These are phyloP conservation scores for Leishmania major DNA, from an alignment of 208 protist species.

Conservation along the genomic window DNA sequence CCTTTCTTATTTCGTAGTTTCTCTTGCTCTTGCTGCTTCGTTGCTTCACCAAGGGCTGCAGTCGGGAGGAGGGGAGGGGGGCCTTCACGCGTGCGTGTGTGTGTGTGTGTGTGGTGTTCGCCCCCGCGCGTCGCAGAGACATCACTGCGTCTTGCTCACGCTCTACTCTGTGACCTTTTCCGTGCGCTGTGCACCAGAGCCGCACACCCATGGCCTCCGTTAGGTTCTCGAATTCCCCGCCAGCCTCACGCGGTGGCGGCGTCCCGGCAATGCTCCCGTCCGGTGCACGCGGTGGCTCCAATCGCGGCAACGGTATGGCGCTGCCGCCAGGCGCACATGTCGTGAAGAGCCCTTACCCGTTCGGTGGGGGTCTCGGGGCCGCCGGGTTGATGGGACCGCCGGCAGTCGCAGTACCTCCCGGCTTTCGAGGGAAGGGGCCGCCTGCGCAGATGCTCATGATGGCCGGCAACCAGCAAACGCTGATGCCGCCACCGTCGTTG, in stretches of 20 bases:
- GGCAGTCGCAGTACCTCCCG: slow-evolving; percentile 6
- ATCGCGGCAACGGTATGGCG: background rate
- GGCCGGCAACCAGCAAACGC: slow-evolving; percentile 10
- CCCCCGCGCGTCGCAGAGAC: background rate
- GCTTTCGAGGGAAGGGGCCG: slow-evolving; percentile 16
- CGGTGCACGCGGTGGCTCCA: background rate
- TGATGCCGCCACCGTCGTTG: slow-evolving; percentile 4
- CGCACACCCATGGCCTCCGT: background rate
- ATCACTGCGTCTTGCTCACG: background rate
- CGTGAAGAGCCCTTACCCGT: background rate
- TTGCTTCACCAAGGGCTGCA: background rate
- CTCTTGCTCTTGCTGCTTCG: background rate
- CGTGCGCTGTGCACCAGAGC: background rate
- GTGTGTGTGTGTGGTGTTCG: background rate
- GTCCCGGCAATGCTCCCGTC: background rate
- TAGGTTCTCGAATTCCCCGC: background rate
- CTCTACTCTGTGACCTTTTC: background rate
- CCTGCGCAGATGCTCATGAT: slow-evolving; percentile 7
- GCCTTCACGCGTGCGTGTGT: background rate
- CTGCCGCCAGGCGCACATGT: slow-evolving; percentile 13
- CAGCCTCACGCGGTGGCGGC: background rate
- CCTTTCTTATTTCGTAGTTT: background rate
- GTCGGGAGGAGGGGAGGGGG: background rate
- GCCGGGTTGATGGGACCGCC: background rate
- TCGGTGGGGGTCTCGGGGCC: background rate